phyloP scores from a whole-genome alignment of 306 rosid genomes.

The Rubus idaeus region DNA sequence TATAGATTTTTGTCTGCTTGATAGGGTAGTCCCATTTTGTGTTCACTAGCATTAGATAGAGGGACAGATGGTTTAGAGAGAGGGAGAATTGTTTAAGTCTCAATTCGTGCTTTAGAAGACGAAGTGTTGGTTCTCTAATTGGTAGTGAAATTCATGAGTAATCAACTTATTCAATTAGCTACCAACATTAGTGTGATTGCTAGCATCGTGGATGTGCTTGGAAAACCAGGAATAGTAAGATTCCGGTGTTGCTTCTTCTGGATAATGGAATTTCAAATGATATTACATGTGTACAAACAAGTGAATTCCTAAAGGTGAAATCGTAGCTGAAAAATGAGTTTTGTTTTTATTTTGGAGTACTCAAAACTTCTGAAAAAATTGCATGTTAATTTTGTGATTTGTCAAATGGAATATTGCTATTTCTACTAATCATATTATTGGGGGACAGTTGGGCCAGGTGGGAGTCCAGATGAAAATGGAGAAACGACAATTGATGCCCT shows the following conservation, averaged over 20 bases:
- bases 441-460: slow-evolving; percentile 91
- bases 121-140: background rate
- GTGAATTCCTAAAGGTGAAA: background rate
- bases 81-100: background rate
- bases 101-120: background rate
- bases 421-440: background rate
- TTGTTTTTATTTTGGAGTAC: background rate
- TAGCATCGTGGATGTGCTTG: background rate
- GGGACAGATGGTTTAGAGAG: background rate
- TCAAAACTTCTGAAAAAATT: background rate
- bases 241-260: background rate
- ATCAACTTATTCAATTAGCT: background rate
- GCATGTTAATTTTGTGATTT: background rate
- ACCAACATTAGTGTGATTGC: background rate
- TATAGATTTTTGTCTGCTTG: slow-evolving; percentile 14
- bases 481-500: slow-evolving; percentile 92
- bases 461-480: slow-evolving; percentile 96
- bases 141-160: background rate
- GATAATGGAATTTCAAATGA: background rate
- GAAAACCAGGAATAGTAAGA: background rate
- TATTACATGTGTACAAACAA: background rate
- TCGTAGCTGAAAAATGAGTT: background rate
- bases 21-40: background rate
- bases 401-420: background rate
- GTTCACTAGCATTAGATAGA: background rate